These are phyloP conservation scores for Hirsutella minnesotensis DNA, from an alignment of 2,329 filamentous ascomycete species.

Conservation along the genomic window DNA sequence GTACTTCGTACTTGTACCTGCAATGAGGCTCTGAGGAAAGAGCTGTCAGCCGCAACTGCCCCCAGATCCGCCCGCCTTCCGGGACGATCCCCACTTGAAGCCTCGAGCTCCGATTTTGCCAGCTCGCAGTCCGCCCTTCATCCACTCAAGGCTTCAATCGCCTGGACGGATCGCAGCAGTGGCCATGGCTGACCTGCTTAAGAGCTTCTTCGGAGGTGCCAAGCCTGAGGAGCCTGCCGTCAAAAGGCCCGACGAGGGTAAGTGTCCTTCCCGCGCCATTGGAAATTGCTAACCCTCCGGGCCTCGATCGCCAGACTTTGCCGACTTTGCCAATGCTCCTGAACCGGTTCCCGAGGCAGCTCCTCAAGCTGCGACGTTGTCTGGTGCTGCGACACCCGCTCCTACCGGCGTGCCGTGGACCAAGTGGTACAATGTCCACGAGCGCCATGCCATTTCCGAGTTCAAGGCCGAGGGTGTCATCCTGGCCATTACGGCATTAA, in stretches of 20 bases:
- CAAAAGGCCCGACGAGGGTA: constrained; percentile 51
- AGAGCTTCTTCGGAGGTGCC: constrained; percentile 57
- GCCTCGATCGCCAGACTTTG: constrained; percentile 55
- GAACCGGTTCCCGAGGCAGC: constrained; percentile 46
- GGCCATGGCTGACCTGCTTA: constrained; percentile 48
- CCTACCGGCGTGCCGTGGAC: constrained; percentile 56
- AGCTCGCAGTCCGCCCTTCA: no score
- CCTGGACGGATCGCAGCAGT: constrained; percentile 8
- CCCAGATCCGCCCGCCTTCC: no score
- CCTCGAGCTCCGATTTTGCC: no score
- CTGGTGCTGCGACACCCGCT: constrained; percentile 30
- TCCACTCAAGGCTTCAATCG: neutral
- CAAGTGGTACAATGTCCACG: constrained; percentile 94
- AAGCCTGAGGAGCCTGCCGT: constrained; percentile 36
- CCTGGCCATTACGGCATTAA: constrained; percentile 58
- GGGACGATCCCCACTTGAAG: no score
- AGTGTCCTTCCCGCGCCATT: neutral
- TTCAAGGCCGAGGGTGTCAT: constrained; percentile 84
- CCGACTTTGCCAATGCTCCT: constrained; percentile 77
- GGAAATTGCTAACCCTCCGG: neutral
- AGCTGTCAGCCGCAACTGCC: no score
- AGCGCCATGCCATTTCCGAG: constrained; percentile 72
- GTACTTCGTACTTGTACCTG: no score
- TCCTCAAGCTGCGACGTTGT: constrained; percentile 33
- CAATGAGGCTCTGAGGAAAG: no score